Evolutionary conservation across 2,329 filamentous ascomycete species (phyloP).

Genomic region (Colletotrichum kahawae): DNA sequence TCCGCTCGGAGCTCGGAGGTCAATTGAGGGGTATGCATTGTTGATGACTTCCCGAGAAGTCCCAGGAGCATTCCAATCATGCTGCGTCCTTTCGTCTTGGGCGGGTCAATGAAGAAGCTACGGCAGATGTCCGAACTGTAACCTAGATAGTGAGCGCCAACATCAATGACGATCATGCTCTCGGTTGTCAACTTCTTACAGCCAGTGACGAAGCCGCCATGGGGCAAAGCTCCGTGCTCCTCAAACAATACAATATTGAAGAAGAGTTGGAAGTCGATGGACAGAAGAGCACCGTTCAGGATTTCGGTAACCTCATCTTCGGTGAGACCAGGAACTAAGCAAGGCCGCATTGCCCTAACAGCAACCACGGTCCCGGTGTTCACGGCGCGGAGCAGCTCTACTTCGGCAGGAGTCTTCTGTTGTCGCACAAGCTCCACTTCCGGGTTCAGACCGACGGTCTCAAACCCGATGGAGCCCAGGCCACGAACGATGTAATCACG

Average conservation of each 20-base stretch:
- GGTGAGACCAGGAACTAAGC: slow-evolving; percentile 60
- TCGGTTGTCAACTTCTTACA: slow-evolving; percentile 55
- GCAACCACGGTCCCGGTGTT: slow-evolving; percentile 69
- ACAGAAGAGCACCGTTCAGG: slow-evolving; percentile 59
- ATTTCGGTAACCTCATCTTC: slow-evolving; percentile 62
- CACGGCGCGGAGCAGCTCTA: slow-evolving; percentile 63
- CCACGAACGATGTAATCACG: slow-evolving; percentile 67
- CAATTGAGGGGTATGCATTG: background rate
- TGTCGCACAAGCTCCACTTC: slow-evolving; percentile 64
- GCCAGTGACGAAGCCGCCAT: slow-evolving; percentile 58
- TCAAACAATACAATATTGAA: slow-evolving; percentile 71
- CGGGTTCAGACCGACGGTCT: slow-evolving; percentile 57
- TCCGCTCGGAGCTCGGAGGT: slow-evolving; percentile 39
- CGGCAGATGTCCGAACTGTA: slow-evolving; percentile 70
- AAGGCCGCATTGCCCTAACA: slow-evolving; percentile 59
- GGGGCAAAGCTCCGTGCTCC: slow-evolving; percentile 56
- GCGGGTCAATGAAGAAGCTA: slow-evolving; percentile 59
- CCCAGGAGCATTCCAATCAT: background rate
- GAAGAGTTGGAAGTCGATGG: slow-evolving; percentile 60
- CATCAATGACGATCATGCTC: slow-evolving; percentile 67
- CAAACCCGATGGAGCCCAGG: slow-evolving; percentile 56
- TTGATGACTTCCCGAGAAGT: background rate
- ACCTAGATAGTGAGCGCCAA: slow-evolving; percentile 64
- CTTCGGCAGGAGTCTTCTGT: slow-evolving; percentile 59
- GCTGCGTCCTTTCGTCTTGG: background rate